Percentiles rank a stretch among this genome's conserved stretches.
phyloP scores from a whole-genome alignment of 345 rosid species.

The Laguncularia racemosa region DNA sequence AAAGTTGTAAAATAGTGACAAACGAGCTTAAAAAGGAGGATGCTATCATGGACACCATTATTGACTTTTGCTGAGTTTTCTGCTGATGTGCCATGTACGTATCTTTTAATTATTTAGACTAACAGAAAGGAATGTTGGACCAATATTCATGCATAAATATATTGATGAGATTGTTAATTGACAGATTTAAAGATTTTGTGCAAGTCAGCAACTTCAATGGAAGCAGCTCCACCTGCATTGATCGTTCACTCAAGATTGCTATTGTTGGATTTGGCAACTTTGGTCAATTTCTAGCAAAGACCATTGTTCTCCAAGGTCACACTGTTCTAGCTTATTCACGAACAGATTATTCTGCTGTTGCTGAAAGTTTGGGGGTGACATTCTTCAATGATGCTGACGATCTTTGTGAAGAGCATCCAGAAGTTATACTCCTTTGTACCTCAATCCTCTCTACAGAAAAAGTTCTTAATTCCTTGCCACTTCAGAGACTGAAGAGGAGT shows the following conservation, averaged over 20 bases:
- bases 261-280: conserved; percentile 78
- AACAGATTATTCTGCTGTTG: conserved; percentile 50
- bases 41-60: too few relatives aligned
- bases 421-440: conserved; percentile 63
- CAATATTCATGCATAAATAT: too few relatives aligned
- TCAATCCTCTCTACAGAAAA: conserved; percentile 70
- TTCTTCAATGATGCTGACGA: conserved; percentile 55
- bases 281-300: conserved; percentile 67
- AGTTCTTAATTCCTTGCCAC: conserved; percentile 59
- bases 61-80: too few relatives aligned
- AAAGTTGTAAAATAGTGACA: too few relatives aligned
- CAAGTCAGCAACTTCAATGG: conserved; percentile 19
- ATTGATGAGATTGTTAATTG: neutral
- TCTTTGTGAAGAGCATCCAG: conserved; percentile 81
- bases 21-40: too few relatives aligned
- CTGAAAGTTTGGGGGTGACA: conserved; percentile 43
- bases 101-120: too few relatives aligned
- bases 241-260: conserved; percentile 60
- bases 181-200: conserved; percentile 30
- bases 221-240: conserved; percentile 13
- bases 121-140: too few relatives aligned
- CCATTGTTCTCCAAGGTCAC: conserved; percentile 60
- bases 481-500: conserved; percentile 69
- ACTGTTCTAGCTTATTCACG: conserved; percentile 62
- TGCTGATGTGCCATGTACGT: too few relatives aligned